Evolutionary conservation across 2,329 filamentous ascomycete genomes (phyloP).

Genomic region (Chalara sp.): DNA sequence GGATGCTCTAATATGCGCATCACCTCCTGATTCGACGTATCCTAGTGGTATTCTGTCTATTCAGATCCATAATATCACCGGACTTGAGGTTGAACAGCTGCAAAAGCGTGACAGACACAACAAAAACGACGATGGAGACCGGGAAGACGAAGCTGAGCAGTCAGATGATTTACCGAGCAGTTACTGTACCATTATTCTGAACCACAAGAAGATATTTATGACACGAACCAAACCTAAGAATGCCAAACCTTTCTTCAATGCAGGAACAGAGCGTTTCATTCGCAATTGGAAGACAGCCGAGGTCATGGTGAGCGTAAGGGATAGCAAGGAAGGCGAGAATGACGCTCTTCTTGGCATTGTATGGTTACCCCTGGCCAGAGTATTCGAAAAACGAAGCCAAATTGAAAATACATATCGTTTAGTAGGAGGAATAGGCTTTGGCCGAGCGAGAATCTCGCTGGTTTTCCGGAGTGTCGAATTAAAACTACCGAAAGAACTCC

Average conservation of each 20-base stretch:
- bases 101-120: constrained; percentile 11
- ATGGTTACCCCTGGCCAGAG: constrained; percentile 55
- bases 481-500: constrained; percentile 48
- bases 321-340: constrained; percentile 62
- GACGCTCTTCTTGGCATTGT: constrained; percentile 65
- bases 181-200: constrained; percentile 68
- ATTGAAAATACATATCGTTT: constrained; percentile 60
- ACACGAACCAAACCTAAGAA: constrained; percentile 74
- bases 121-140: constrained; percentile 27
- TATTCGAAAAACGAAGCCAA: constrained; percentile 58
- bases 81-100: constrained; percentile 17
- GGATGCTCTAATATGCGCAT: constrained; percentile 60
- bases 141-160: constrained; percentile 53
- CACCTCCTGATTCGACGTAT: constrained; percentile 55
- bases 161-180: constrained; percentile 59
- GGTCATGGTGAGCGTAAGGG: constrained; percentile 60
- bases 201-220: constrained; percentile 63
- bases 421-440: constrained; percentile 66
- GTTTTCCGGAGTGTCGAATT: constrained; percentile 66
- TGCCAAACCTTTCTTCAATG: constrained; percentile 72
- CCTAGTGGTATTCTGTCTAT: constrained; percentile 54
- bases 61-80: constrained; percentile 24
- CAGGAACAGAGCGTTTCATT: constrained; percentile 66
- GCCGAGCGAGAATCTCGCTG: constrained; percentile 61
- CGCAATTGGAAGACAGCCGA: constrained; percentile 62